These are phyloP conservation scores for Claviceps lovelessii DNA, from an alignment of 2,329 filamentous ascomycete genomes.

Conservation along the genomic window DNA sequence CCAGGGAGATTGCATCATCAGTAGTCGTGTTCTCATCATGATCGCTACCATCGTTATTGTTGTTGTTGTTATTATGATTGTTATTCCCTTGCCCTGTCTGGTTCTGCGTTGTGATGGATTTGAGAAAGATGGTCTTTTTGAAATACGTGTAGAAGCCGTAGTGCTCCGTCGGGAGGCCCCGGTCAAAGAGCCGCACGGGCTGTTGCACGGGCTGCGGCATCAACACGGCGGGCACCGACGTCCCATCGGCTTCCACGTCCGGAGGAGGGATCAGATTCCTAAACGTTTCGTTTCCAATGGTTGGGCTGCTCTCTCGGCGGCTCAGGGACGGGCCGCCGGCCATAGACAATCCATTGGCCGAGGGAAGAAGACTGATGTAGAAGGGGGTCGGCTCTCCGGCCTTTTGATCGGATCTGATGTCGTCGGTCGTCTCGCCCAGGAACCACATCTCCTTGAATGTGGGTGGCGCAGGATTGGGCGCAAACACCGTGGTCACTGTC, in stretches of 20 bases:
- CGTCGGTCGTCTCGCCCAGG: constrained; percentile 74
- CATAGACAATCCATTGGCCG: constrained; percentile 14
- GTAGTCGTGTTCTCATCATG: neutral
- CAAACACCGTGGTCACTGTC: constrained; percentile 18
- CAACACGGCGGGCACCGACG: constrained; percentile 55
- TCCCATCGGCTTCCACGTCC: constrained; percentile 49
- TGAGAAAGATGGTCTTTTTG: constrained; percentile 72
- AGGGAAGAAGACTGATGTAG: constrained; percentile 58
- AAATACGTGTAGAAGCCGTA: constrained; percentile 93
- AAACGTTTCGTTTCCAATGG: constrained; percentile 14
- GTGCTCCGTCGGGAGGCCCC: constrained; percentile 66
- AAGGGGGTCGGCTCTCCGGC: constrained; percentile 80
- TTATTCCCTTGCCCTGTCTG: constrained; percentile 18
- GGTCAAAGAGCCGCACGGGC: constrained; percentile 73
- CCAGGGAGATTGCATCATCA: constrained; percentile 26
- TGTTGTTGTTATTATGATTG: no score
- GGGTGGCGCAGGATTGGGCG: constrained; percentile 42
- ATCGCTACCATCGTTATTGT: no score
- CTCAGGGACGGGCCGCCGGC: constrained; percentile 11
- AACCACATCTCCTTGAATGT: constrained; percentile 61
- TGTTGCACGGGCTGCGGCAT: constrained; percentile 60
- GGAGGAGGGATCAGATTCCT: constrained; percentile 47
- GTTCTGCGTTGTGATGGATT: constrained; percentile 37
- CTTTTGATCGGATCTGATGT: constrained; percentile 49
- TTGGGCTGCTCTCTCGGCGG: constrained; percentile 10